These are phyloP conservation scores for Tricholoma sp. DNA, from an alignment of 768 basidiomycete species.

Conservation along the genomic window DNA sequence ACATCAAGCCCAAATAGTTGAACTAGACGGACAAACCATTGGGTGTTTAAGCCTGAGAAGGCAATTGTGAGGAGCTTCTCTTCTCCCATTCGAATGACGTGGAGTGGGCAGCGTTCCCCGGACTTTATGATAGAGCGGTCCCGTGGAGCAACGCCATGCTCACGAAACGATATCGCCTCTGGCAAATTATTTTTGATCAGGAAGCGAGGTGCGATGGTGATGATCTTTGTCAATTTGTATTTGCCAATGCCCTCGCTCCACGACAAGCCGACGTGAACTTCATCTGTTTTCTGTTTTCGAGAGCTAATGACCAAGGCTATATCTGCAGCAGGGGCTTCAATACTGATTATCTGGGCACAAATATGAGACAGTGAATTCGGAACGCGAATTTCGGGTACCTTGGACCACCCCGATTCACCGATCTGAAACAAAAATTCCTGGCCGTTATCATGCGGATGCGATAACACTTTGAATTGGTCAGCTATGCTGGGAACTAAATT, in stretches of 20 bases:
- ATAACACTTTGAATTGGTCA: slow-evolving; percentile 57
- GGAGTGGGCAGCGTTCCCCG: slow-evolving; percentile 64
- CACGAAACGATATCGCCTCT: slow-evolving; percentile 72
- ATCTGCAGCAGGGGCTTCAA: slow-evolving; percentile 92
- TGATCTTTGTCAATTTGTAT: slow-evolving; percentile 93
- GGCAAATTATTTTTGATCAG: slow-evolving; percentile 77
- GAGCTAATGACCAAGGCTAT: slow-evolving; percentile 72
- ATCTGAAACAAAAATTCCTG: slow-evolving; percentile 82
- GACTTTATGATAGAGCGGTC: slow-evolving; percentile 59
- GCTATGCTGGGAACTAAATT: background rate
- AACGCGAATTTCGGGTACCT: slow-evolving; percentile 37
- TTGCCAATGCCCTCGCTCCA: slow-evolving; percentile 95
- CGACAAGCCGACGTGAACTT: slow-evolving; percentile 80
- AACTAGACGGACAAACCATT: slow-evolving; percentile 50
- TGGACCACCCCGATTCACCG: slow-evolving; percentile 86
- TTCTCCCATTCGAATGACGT: slow-evolving; percentile 57
- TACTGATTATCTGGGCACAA: slow-evolving; percentile 58
- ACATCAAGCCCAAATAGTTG: background rate
- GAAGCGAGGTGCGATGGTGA: slow-evolving; percentile 88
- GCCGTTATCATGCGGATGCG: slow-evolving; percentile 72
- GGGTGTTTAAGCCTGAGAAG: slow-evolving; percentile 76
- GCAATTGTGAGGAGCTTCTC: slow-evolving; percentile 81
- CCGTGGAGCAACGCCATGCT: slow-evolving; percentile 68
- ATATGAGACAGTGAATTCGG: slow-evolving; percentile 1
- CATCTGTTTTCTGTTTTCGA: slow-evolving; percentile 53